phyloP scores from a whole-genome alignment of 2,329 filamentous ascomycete genomes.

The Fusarium guadeloupense region DNA sequence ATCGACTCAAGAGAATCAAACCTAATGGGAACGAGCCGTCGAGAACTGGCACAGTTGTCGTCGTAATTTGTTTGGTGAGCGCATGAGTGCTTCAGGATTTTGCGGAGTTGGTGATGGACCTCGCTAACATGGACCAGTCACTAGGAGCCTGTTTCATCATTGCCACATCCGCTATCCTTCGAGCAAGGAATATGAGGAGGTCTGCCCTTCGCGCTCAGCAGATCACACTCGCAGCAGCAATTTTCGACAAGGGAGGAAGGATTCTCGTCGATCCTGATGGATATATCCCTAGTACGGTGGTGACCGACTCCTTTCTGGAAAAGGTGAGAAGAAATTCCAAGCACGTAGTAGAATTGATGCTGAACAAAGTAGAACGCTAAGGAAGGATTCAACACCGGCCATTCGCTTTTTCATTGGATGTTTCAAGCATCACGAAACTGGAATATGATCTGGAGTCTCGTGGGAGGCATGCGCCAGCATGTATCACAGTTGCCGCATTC shows the following conservation, averaged over 20 bases:
- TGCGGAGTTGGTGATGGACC: no score
- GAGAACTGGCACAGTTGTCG: conserved; percentile 73
- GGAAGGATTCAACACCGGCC: conserved; percentile 78
- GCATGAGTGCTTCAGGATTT: not conserved
- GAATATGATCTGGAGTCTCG: conserved; percentile 71
- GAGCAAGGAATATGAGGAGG: conserved; percentile 60
- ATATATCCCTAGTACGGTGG: conserved; percentile 74
- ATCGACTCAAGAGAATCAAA: conserved; percentile 62
- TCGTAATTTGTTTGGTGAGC: conserved; percentile 76
- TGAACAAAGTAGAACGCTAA: conserved; percentile 56
- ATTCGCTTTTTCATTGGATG: conserved; percentile 88
- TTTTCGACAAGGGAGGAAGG: conserved; percentile 73
- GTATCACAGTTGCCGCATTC: conserved; percentile 60
- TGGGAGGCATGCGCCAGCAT: conserved; percentile 77
- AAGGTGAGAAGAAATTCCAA: conserved; percentile 53
- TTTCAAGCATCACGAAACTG: conserved; percentile 84
- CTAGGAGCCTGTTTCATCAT: conserved; percentile 69
- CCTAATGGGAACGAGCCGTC: conserved; percentile 54
- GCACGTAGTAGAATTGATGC: not conserved
- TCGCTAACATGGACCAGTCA: conserved; percentile 55
- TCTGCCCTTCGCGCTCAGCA: conserved; percentile 69
- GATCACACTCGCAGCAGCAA: conserved; percentile 66
- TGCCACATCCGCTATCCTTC: conserved; percentile 63
- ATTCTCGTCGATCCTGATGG: conserved; percentile 77
- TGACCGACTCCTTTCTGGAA: conserved; percentile 80